A percentile compares a stretch with the other conserved stretches of the same genome.
These are phyloP conservation scores for Russula dissimulans DNA, from an alignment of 768 basidiomycete species.

Conservation along the genomic window DNA sequence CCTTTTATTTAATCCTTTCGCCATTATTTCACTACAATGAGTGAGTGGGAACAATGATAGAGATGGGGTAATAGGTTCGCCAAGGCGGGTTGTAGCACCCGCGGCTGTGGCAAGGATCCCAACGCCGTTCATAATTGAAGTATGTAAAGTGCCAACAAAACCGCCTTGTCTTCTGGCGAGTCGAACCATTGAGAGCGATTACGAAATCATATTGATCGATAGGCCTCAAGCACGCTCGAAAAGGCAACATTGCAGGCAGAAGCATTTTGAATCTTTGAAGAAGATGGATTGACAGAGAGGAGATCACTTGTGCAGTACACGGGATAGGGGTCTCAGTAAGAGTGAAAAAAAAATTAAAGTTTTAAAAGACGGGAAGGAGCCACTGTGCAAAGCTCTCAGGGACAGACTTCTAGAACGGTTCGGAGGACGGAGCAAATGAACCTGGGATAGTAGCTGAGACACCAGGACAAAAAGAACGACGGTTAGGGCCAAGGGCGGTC, in stretches of 20 bases:
- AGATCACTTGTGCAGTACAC: not conserved
- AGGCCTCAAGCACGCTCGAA: not conserved
- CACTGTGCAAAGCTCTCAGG: not conserved
- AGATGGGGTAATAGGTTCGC: not conserved
- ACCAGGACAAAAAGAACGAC: constrained; percentile 1
- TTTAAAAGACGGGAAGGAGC: not conserved
- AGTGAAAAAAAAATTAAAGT: not conserved
- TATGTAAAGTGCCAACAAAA: not conserved
- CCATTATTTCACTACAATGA: not conserved
- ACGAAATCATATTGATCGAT: constrained; percentile 1
- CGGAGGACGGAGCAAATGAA: not conserved
- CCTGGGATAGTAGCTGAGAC: not conserved
- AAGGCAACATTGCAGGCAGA: not conserved
- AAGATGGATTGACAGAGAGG: not conserved
- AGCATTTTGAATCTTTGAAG: not conserved
- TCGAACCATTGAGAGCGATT: not conserved
- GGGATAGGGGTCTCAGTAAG: not conserved
- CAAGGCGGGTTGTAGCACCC: not conserved
- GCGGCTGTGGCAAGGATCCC: not conserved
- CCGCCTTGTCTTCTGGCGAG: not conserved
- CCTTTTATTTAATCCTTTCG: not conserved
- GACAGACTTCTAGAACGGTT: not conserved
- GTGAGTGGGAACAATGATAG: not conserved
- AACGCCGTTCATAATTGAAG: not conserved
- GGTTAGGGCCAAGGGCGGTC: not conserved